Percentiles rank a stretch among this genome's conserved stretches.
Evolutionary conservation across 352 stramenopile species (phyloP).

Genomic region (Aphanomyces astaci): DNA sequence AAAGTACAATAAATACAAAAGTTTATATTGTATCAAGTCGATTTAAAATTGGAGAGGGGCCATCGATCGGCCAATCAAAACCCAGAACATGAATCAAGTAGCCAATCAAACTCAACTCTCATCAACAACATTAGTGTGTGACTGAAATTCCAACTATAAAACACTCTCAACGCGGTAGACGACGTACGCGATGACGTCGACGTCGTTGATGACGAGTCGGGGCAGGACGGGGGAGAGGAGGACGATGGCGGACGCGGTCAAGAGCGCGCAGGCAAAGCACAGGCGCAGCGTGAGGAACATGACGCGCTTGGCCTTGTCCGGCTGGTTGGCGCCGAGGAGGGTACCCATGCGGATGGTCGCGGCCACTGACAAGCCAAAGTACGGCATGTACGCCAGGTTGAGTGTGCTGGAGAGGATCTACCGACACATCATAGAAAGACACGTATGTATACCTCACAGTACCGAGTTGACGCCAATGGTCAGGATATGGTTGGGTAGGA

Average conservation of each 20-base stretch:
- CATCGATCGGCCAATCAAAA: too few relatives aligned
- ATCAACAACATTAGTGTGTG: too few relatives aligned
- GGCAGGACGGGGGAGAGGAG: slow-evolving; percentile 41
- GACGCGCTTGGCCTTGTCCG: slow-evolving; percentile 73
- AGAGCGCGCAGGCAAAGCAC: slow-evolving; percentile 35
- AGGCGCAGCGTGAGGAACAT: slow-evolving; percentile 62
- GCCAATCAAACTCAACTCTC: too few relatives aligned
- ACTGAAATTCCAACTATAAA: too few relatives aligned
- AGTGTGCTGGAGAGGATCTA: slow-evolving; percentile 33
- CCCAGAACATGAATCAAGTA: too few relatives aligned
- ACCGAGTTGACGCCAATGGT: slow-evolving; percentile 63
- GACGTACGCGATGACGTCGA: slow-evolving; percentile 36
- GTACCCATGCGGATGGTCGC: slow-evolving; percentile 75
- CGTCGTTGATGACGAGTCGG: slow-evolving; percentile 65
- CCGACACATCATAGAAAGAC: too few relatives aligned
- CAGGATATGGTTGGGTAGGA: slow-evolving; percentile 50
- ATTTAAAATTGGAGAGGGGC: too few relatives aligned
- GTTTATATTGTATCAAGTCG: too few relatives aligned
- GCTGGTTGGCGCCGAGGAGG: slow-evolving; percentile 68
- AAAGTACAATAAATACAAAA: too few relatives aligned
- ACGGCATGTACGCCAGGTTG: slow-evolving; percentile 61
- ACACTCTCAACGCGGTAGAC: too few relatives aligned
- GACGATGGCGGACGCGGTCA: slow-evolving; percentile 39
- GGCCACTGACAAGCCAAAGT: slow-evolving; percentile 70
- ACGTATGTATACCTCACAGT: too few relatives aligned